Evolutionary conservation across 192 early-diverging fungal species (phyloP), one percentile per base, ranked within the genome.

Genomic region (Pilobolus umbonatus): DNA sequence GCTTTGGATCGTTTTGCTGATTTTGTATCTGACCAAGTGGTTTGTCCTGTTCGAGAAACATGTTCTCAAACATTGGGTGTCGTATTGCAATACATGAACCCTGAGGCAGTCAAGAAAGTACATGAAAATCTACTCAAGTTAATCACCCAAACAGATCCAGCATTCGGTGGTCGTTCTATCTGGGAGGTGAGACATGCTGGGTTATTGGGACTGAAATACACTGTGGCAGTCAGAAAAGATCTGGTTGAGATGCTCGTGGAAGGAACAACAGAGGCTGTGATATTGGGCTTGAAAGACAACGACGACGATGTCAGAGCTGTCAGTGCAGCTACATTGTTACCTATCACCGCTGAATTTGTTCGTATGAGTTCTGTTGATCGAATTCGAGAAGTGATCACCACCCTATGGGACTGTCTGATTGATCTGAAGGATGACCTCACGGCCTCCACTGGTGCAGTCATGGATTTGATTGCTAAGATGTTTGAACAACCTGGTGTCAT

Each of bases 251-350:
- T 85, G 31, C 74, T 96, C 47, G 75, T 94, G 36, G 76, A 72
- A 39, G 86, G 79, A 9, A 85, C 88, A 12, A 79, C 87, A 10
- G 88, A 75, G 29, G 95, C 94, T 0, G 90, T 96, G 22, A 75
- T 98, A 10, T 73, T 85, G 17, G 97, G 92, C 1, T 70, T 99
- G 29, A 82, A 82, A 28, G 92, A 95, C 51, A 69, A 72, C 39
- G 93, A 99, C 70, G 97, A 99, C 66, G 95, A 98, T 65, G 95
- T 99, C 19, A 84, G 95, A 3, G 85, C 90, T 9, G 94, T 97
- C 7, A 87, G 91, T 10, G 94, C 97, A 0, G 85, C 92, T 3
- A 89, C 93, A 4, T 69, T 99, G 60, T 68, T 94, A 24, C 97
- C 97, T 3, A 81, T 99, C 50, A 85, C 85, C 0, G 89, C 88